Evolutionary conservation across 495 filamentous ascomycete species (phyloP), one percentile per base, ranked within the genome.

Genomic region (Penicillium canescens): DNA sequence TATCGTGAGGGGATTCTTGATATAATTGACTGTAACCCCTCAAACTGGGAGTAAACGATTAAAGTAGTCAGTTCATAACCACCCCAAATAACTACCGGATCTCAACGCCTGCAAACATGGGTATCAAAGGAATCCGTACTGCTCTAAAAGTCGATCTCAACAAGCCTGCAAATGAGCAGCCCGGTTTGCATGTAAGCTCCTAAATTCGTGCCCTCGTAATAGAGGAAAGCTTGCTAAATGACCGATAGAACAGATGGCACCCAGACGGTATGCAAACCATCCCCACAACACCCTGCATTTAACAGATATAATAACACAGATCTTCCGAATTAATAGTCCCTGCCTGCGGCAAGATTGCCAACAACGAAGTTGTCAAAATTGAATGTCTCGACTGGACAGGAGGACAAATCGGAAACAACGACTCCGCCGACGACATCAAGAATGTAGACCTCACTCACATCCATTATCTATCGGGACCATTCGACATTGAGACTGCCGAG

Each of bases 351-450:
- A 86, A 82, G 39, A 94, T 98, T 67, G 84, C 85, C 59, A 87
- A 93, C 67, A 86, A 85, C 35, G 93, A 98, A 69, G 86, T 89
- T 3, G 92, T 96, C 55, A 96, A 96, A 74, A 93, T 98, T 61
- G 90, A 96, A 79, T 98, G 93, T 59, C 74, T 96, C 18, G 93
- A 98, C 70, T 93, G 89, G 86, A 80, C 79, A 55, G 91, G 90
- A 13, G 92, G 92, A 1, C 92, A 96, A 59, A 96, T 97, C 68
- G 68, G 76, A 45, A 96, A 98, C 72, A 85, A 93, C 62, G 92
- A 96, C 70, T 86, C 78, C 18, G 93, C 93, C 28, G 91, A 98
- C 66, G 93, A 98, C 60, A 73, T 96, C 51, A 83, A 81, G 52
- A 86, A 92, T 63, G 85, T 95, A 42, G 93, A 98, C 62, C 78